Evolutionary conservation across 768 basidiomycete species (phyloP), one percentile per base, ranked within the genome.

Genomic region (Xerocomus spinulosus): DNA sequence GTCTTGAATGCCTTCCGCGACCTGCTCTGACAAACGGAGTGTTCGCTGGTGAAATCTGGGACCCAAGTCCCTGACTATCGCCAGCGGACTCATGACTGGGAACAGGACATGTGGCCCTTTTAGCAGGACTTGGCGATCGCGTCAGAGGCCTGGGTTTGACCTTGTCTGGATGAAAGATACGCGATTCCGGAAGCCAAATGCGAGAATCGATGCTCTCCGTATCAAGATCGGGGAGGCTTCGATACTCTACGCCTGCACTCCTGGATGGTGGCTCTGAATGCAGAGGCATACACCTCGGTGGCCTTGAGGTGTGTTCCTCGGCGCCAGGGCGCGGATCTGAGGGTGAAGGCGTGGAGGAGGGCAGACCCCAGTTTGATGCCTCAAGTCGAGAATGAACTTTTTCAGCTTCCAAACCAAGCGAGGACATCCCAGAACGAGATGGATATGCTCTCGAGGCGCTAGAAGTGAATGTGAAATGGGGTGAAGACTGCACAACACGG

Each of bases 131-230:
- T n/a, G 63, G 41, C 12, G 63, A 46, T 30, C 61, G 55, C 24
- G 58, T 58, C 41, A 29, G 25, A 33, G 61, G 54, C 43, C 53
- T 41, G 33, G 48, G 35, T 39, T 66, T 66, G 36, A 68, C 44
- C 38, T 57, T 63, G 48, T 48, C 52, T 13, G 63, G 58, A 42
- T 68, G 51, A 35, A 63, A 68, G 25, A 45, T 13, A 9, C 55
- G 66, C 18, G 54, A 25, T 37, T 44, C 44, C 6, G 66, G 64
- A 33, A 52, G 44, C 64, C 66, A 68, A 15, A 66, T 13, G 9
- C 64, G 64, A 40, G 66, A 30, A 43, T 66, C 66, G 30, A 53
- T 41, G 4, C 36, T 36, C 44, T 48, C 24, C 26, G 21, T 28
- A 17, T 48, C 53, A 25, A 64, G 40, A 20, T 61, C 57, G 40